A percentile compares a stretch with the other conserved stretches of the same genome.
These are phyloP conservation scores for Solanum virginianum DNA, from an alignment of 257 asterid species.

Conservation along the genomic window DNA sequence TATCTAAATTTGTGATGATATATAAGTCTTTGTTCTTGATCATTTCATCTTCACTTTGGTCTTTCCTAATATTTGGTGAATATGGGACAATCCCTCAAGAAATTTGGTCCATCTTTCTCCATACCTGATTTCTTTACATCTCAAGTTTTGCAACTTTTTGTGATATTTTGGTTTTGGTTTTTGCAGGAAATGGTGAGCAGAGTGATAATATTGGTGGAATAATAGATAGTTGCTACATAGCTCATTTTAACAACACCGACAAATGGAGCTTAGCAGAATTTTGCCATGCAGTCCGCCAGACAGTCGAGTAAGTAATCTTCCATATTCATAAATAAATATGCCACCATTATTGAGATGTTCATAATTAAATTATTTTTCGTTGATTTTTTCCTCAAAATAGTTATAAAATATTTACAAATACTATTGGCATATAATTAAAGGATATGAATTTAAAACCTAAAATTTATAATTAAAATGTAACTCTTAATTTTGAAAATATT, in stretches of 20 bases:
- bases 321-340: background rate
- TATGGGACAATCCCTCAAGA: conserved; percentile 57
- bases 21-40: background rate
- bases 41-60: background rate
- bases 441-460: too few species aligned
- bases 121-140: background rate
- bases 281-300: conserved; percentile 53
- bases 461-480: too few species aligned
- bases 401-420: too few species aligned
- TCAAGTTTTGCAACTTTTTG: background rate
- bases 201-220: conserved; percentile 9
- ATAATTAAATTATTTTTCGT: too few species aligned
- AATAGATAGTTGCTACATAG: conserved; percentile 31
- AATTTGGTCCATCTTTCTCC: conserved; percentile 23
- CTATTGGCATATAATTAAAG: too few species aligned
- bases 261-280: conserved; percentile 21
- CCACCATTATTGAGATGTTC: background rate
- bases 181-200: conserved; percentile 42
- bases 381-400: too few species aligned
- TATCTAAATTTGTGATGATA: background rate
- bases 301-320: conserved; percentile 37
- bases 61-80: background rate
- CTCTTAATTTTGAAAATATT: too few species aligned
- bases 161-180: background rate
- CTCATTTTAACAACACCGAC: conserved; percentile 10